Base-by-base conservation (phyloP, 1,284 basidiomycete species). In the Fomitopsis betulina region DNA sequence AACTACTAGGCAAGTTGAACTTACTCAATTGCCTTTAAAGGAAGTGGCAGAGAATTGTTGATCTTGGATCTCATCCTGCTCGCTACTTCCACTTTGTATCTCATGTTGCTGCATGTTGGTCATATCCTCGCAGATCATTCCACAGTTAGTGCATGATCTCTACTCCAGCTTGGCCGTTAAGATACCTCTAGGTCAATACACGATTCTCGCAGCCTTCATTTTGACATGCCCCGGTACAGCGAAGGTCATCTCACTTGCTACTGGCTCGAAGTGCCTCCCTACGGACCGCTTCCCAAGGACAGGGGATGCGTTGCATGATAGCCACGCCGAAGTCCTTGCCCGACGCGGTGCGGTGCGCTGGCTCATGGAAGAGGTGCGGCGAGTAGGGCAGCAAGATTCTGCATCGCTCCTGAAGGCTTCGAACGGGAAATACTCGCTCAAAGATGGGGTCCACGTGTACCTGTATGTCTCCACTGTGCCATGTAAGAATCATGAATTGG, bases 391-490 rank as follows among this genome's bases (percentile, higher is more conserved):
- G 40, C 49, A 51, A n/a, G 45, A 58, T 10, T 68, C 68, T 3
- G 43, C 63, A 5, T 87, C 83, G 84, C 75, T 88, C 5, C 63
- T 63, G 39, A 62, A 60, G 54, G 62, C 63, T 33, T 50, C 43
- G 0, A 70, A 76, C 21, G 78, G 76, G 2, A 77, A 69, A 62
- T 89, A 85, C 66, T 60, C 65, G 23, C 71, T 96, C 33, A 74
- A 68, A 53, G 67, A 77, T 0, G 80, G 73, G 1, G 81, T 89
- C 0, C 62, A 74, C 47, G 63, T 94, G 49, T 77, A 79, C 64
- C 77, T 97, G 68, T 98, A 97, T 65, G 80, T 96, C 56, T 97
- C 94, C 1, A 91, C 93, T 2, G 77, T 94, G n/a, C 95, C 95
- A 30, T 93, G 95, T 96, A 66, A 67, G 82, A 35, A n/a, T 33